phyloP scores from a whole-genome alignment of 164 flowering plant genomes.

The Taxillus chinensis region DNA sequence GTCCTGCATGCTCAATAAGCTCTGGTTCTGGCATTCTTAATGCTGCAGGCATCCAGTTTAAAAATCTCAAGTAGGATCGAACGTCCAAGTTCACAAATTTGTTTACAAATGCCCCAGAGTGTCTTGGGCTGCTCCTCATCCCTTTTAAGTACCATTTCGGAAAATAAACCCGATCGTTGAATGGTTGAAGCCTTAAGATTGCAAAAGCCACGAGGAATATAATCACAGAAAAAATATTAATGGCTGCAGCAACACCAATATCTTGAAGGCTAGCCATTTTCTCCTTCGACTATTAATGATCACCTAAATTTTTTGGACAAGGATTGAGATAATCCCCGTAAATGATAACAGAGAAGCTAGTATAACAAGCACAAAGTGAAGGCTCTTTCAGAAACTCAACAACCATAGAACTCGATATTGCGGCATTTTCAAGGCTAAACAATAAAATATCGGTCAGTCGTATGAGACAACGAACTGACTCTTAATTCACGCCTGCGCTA shows the following conservation, averaged over 20 bases:
- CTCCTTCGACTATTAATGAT: slow-evolving; percentile 8
- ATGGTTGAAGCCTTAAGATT: slow-evolving; percentile 69
- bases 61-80: slow-evolving; percentile 55
- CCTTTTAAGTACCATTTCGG: slow-evolving; percentile 95
- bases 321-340: neutral
- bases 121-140: slow-evolving; percentile 60
- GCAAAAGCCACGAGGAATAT: slow-evolving; percentile 78
- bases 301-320: slow-evolving; percentile 8
- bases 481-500: too few relatives aligned
- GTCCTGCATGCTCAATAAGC: slow-evolving; percentile 88
- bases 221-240: slow-evolving; percentile 58
- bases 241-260: slow-evolving; percentile 52
- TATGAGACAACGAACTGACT: too few relatives aligned
- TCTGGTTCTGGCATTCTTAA: slow-evolving; percentile 83
- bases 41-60: slow-evolving; percentile 94
- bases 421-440: too few relatives aligned
- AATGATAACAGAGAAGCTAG: neutral
- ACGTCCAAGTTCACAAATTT: slow-evolving; percentile 66
- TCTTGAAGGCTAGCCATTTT: slow-evolving; percentile 68
- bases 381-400: neutral
- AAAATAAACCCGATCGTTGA: slow-evolving; percentile 86
- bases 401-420: too few relatives aligned
- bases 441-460: too few relatives aligned
- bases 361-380: neutral
- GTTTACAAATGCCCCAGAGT: slow-evolving; percentile 39